phyloP scores from a whole-genome alignment of 2,329 filamentous ascomycete species.

The Zymoseptoria tritici region DNA sequence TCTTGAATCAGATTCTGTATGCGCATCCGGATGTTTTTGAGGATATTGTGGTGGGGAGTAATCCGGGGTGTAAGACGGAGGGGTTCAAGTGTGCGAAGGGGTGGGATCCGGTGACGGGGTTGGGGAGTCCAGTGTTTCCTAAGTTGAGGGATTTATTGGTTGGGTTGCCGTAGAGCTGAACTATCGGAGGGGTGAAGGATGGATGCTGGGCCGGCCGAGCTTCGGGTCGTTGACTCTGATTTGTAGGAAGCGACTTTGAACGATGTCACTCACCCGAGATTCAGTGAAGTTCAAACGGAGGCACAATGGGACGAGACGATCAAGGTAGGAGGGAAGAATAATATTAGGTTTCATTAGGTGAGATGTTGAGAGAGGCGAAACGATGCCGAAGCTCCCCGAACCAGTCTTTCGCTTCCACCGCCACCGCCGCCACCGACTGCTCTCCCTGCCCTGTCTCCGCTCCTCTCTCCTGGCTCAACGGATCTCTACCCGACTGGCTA shows the following conservation, averaged over 20 bases:
- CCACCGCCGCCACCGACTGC: too few relatives aligned
- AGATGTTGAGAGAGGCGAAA: not conserved
- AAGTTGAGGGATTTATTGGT: conserved; percentile 24
- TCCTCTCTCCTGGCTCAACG: too few relatives aligned
- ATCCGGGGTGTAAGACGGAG: conserved; percentile 29
- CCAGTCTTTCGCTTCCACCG: not conserved
- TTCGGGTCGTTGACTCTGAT: too few relatives aligned
- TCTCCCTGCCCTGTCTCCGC: too few relatives aligned
- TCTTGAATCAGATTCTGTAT: conserved; percentile 38
- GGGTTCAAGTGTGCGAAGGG: conserved; percentile 24
- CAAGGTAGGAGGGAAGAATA: not conserved
- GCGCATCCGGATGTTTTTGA: conserved; percentile 32
- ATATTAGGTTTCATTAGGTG: not conserved
- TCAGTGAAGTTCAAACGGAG: too few relatives aligned
- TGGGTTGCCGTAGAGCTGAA: conserved; percentile 12
- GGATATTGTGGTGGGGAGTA: conserved; percentile 28
- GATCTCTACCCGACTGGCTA: too few relatives aligned
- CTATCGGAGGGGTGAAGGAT: too few relatives aligned
- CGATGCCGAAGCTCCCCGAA: not conserved
- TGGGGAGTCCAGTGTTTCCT: conserved; percentile 23
- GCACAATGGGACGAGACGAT: too few relatives aligned
- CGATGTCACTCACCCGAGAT: too few relatives aligned
- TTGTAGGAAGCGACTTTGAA: too few relatives aligned
- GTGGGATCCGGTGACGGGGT: conserved; percentile 28
- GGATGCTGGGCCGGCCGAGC: too few relatives aligned